A percentile compares a stretch with the other conserved stretches of the same genome.
Evolutionary conservation across 306 rosid species (phyloP).

Genomic region (Begonia masoniana): DNA sequence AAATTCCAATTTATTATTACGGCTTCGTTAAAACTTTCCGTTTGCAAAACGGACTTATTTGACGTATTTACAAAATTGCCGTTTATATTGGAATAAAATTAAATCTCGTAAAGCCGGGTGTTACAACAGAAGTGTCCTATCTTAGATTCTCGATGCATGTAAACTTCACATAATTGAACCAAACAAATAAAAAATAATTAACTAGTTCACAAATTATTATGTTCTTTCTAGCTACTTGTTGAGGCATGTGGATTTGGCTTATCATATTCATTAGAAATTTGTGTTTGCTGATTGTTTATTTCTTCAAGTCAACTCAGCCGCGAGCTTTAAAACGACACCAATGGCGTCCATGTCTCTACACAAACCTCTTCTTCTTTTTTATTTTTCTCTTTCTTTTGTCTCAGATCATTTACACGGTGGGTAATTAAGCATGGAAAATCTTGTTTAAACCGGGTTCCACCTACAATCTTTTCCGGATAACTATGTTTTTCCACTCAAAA

Average conservation of each 20-base stretch:
- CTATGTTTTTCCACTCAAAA: constrained; percentile 18
- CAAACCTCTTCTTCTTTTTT: neutral
- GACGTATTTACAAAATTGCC: too few relatives aligned
- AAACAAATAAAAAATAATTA: too few relatives aligned
- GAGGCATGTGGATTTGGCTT: constrained; percentile 1
- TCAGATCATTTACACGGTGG: neutral
- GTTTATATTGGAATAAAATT: too few relatives aligned
- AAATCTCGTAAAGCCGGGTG: too few relatives aligned
- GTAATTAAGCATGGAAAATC: constrained; percentile 1
- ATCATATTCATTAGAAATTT: neutral
- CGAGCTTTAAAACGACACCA: neutral
- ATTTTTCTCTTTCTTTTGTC: neutral
- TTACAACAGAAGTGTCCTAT: too few relatives aligned
- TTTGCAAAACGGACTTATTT: too few relatives aligned
- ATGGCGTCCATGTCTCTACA: too few relatives aligned
- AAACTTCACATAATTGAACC: too few relatives aligned
- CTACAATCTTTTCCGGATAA: constrained; percentile 15
- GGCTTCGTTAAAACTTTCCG: too few relatives aligned
- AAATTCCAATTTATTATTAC: too few relatives aligned
- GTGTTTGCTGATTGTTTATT: neutral
- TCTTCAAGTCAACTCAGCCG: neutral
- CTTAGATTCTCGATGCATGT: too few relatives aligned
- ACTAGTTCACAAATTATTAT: too few relatives aligned
- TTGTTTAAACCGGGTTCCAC: constrained; percentile 19
- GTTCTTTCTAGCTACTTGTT: neutral